Evolutionary conservation across 768 basidiomycete genomes (phyloP).

Genomic region (Strobilomyces dryophilus): DNA sequence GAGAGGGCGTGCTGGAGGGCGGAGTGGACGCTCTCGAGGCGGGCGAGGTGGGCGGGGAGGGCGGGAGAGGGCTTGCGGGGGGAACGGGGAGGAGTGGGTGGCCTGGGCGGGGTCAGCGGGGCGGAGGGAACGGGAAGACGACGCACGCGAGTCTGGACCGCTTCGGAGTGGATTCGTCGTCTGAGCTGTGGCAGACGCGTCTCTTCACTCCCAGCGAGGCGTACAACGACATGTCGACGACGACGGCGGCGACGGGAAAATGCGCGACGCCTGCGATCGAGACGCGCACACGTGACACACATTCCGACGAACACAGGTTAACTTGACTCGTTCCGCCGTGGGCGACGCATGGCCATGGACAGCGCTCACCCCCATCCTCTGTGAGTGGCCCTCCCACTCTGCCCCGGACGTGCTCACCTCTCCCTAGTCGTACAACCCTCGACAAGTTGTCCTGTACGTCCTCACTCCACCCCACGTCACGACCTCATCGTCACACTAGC

Average conservation of each 20-base stretch:
- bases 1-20: constrained; percentile 80
- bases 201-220: constrained; percentile 62
- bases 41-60: constrained; percentile 56
- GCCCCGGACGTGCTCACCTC: background rate
- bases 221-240: constrained; percentile 12
- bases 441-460: constrained; percentile 7
- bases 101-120: constrained; percentile 34
- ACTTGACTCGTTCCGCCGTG: too few relatives aligned
- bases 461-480: background rate
- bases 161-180: constrained; percentile 63
- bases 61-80: constrained; percentile 16
- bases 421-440: constrained; percentile 4
- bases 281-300: constrained; percentile 25
- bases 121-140: constrained; percentile 1
- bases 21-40: constrained; percentile 60
- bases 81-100: constrained; percentile 57
- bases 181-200: constrained; percentile 46
- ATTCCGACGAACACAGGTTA: constrained; percentile 15
- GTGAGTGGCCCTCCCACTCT: background rate
- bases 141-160: constrained; percentile 53
- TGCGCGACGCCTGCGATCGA: background rate
- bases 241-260: background rate
- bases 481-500: constrained; percentile 7
- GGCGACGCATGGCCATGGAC: background rate
- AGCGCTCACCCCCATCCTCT: constrained; percentile 7